These are phyloP conservation scores for Penicillium sp. DNA, from an alignment of 2,329 filamentous ascomycete species.

Conservation along the genomic window DNA sequence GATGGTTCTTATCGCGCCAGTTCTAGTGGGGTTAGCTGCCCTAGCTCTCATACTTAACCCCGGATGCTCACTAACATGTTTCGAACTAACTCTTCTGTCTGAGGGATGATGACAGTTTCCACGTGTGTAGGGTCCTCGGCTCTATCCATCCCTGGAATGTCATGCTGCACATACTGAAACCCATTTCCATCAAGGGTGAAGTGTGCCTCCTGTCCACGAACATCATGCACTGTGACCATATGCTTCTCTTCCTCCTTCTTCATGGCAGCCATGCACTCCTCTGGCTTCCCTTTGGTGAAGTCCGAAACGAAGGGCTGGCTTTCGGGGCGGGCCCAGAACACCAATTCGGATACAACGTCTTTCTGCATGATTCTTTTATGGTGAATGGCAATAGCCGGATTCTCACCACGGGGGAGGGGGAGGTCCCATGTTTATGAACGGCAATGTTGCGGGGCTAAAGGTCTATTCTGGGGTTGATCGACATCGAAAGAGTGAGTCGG, in stretches of 20 bases:
- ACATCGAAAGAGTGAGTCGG: background rate
- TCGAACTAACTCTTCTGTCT: conserved; percentile 11
- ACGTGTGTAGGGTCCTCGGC: conserved; percentile 26
- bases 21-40: background rate
- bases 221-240: too few species aligned
- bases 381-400: background rate
- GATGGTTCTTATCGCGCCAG: background rate
- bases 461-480: background rate
- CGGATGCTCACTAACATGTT: background rate
- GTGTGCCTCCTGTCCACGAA: too few species aligned
- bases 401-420: too few species aligned
- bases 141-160: conserved; percentile 33
- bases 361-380: background rate
- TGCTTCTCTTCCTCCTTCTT: background rate
- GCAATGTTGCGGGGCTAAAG: too few species aligned
- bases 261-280: background rate
- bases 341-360: background rate
- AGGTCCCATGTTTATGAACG: too few species aligned
- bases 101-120: conserved; percentile 9
- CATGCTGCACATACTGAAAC: conserved; percentile 34
- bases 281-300: background rate
- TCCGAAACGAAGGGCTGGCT: background rate
- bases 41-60: background rate
- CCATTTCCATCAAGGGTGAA: too few species aligned
- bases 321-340: background rate